A percentile compares a stretch with the other conserved stretches of the same genome.
Evolutionary conservation across 768 basidiomycete genomes (phyloP).

Genomic region (Leucosporidium yakuticum): DNA sequence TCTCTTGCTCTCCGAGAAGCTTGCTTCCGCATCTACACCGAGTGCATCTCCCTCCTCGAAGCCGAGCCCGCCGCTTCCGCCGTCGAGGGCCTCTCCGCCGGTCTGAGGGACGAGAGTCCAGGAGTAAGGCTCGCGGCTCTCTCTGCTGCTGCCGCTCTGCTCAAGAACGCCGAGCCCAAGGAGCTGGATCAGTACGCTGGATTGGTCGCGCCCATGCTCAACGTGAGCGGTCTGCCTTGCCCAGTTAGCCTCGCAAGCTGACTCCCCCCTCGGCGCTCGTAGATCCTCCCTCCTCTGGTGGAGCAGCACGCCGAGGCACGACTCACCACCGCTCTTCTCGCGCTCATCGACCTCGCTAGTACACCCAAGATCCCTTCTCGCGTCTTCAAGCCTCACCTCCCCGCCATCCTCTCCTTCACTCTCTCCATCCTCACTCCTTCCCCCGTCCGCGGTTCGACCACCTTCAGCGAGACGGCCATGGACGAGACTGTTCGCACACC

Average conservation of each 20-base stretch:
- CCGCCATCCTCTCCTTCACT: constrained; percentile 58
- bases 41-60: constrained; percentile 2
- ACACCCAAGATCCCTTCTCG: constrained; percentile 10
- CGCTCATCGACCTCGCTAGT: constrained; percentile 3
- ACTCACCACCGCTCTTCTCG: neutral
- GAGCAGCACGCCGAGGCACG: constrained; percentile 47
- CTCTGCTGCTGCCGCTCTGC: neutral
- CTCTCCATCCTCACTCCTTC: neutral
- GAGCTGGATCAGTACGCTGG: constrained; percentile 41
- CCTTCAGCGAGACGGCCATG: neutral
- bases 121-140: constrained; percentile 1
- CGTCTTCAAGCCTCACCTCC: constrained; percentile 69
- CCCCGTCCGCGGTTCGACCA: neutral
- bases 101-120: neutral
- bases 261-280: neutral
- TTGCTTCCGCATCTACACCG: constrained; percentile 5
- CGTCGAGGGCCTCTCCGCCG: constrained; percentile 5
- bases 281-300: constrained; percentile 59
- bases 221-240: constrained; percentile 38
- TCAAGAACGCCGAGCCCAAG: constrained; percentile 1
- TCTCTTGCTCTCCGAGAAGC: neutral
- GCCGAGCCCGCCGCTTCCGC: neutral
- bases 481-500: constrained; percentile 2
- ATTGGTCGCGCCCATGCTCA: constrained; percentile 63
- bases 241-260: neutral